Conservation (phyloP, 2,329 filamentous ascomycete species). For the Lachnellula cervina region DNA sequence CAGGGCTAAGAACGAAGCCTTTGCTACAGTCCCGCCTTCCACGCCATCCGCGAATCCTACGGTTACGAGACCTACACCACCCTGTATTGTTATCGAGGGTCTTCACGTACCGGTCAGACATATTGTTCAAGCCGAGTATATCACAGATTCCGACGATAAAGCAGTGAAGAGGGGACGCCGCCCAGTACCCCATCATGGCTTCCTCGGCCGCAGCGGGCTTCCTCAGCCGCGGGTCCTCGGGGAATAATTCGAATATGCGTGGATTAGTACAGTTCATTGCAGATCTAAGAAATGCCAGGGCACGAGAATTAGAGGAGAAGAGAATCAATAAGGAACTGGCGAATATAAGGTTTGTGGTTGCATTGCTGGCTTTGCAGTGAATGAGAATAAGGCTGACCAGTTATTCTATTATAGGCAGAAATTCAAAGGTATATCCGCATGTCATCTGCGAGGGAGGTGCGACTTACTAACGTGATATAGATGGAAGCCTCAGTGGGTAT, state of each 20-base stretch:
- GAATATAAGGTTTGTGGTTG: slow-evolving; percentile 70
- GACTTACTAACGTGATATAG: slow-evolving; percentile 36
- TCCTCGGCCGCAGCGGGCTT: slow-evolving; percentile 46
- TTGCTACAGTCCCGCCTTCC: slow-evolving; percentile 8
- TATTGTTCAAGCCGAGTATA: not conserved
- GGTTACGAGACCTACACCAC: not conserved
- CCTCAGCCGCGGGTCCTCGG: slow-evolving; percentile 57
- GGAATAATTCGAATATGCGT: slow-evolving; percentile 63
- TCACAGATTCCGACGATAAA: not conserved
- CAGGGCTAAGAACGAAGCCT: slow-evolving; percentile 23
- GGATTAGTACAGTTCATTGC: slow-evolving; percentile 98
- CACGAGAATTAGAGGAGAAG: slow-evolving; percentile 95
- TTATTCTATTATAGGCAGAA: slow-evolving; percentile 60
- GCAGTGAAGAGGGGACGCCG: not conserved
- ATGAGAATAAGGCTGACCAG: slow-evolving; percentile 16
- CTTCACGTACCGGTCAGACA: not conserved
- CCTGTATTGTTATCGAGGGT: not conserved
- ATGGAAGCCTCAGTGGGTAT: slow-evolving; percentile 88
- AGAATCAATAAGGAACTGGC: slow-evolving; percentile 98
- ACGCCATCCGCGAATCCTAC: not conserved
- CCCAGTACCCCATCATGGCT: slow-evolving; percentile 21
- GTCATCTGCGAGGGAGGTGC: not conserved
- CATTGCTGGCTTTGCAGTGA: not conserved
- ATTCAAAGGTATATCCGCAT: slow-evolving; percentile 65
- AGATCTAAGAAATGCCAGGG: slow-evolving; percentile 88